Base-by-base conservation (phyloP, 1,284 basidiomycete genomes). In the Amylostereum areolatum region DNA sequence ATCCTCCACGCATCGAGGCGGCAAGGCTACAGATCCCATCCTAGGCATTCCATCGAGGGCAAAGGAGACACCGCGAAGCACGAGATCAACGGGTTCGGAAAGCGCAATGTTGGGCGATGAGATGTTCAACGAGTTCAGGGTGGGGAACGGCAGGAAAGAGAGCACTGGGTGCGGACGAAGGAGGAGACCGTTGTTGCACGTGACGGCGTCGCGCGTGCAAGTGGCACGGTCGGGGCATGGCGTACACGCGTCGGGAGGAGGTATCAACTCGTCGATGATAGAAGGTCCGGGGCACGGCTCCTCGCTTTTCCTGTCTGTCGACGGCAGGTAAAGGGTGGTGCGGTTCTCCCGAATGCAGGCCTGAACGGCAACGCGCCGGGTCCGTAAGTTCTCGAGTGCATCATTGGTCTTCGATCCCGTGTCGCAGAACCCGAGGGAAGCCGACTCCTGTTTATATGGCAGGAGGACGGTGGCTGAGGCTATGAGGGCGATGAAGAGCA, bases 351-450 rank as follows among this genome's bases (percentile, higher is more conserved):
- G 66, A 59, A 84, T 75, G 64, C 90, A 92, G 33, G 73, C 69
- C 49, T 80, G 73, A 6, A 80, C 69, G 28, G 78, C 74, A 11
- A 69, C 63, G 46, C 78, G 64, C 44, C 64, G 67, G 5, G 65
- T 65, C 43, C 73, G 71, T 9, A 81, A 58, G 8, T 65, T 64
- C 46, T 80, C 74, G 27, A 92, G 68, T 8, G 75, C 68, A 12
- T 64, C 65, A 65, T 92, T 97, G 18, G 83, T 85, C 41, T 68
- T 66, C 43, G 67, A 76, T 5, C 76, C 81, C 8, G 81, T 67
- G 58, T 93, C 85, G 66, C 93, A 97, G 69, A 82, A 97, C 1
- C 94, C 93, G 57, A 93, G 82, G 2, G 74, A 65, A 1, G 83
- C 67, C 4, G 89, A 92, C 53, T 88, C 78, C 4, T 62, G 55